phyloP scores from a whole-genome alignment of 1,139 yeast species.

The Candida sanyaensis region DNA sequence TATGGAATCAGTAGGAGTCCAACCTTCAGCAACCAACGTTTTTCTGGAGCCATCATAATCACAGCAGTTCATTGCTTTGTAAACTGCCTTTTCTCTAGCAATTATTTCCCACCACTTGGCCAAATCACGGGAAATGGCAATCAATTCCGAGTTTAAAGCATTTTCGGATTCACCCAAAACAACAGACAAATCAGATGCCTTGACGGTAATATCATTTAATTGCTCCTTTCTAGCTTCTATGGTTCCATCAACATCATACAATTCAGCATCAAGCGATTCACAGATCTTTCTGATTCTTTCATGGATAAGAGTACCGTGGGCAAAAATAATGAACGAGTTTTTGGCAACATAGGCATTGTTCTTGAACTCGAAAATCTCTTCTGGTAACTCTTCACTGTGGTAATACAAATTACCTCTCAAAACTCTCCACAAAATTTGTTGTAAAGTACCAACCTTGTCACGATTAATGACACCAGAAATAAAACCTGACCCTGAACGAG shows the following conservation, averaged over 20 bases:
- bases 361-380: constrained; percentile 42
- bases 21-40: constrained; percentile 73
- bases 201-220: constrained; percentile 54
- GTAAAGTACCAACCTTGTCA: constrained; percentile 67
- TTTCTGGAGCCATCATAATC: constrained; percentile 66
- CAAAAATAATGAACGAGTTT: constrained; percentile 46
- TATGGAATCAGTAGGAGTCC: constrained; percentile 70
- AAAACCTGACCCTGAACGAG: constrained; percentile 39
- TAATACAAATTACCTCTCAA: constrained; percentile 87
- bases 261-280: constrained; percentile 48
- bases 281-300: constrained; percentile 45
- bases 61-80: constrained; percentile 64
- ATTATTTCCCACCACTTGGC: constrained; percentile 69
- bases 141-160: constrained; percentile 67
- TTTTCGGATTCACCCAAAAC: constrained; percentile 56
- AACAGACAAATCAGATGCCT: constrained; percentile 57
- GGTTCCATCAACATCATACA: constrained; percentile 39
- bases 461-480: constrained; percentile 85
- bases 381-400: constrained; percentile 66
- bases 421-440: constrained; percentile 90
- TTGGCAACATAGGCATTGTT: constrained; percentile 32
- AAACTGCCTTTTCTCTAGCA: constrained; percentile 72
- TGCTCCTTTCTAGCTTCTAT: constrained; percentile 42
- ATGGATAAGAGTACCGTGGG: constrained; percentile 45
- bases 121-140: constrained; percentile 73